phyloP scores from a whole-genome alignment of 2,329 filamentous ascomycete species.

The Colletotrichum liaoningense region DNA sequence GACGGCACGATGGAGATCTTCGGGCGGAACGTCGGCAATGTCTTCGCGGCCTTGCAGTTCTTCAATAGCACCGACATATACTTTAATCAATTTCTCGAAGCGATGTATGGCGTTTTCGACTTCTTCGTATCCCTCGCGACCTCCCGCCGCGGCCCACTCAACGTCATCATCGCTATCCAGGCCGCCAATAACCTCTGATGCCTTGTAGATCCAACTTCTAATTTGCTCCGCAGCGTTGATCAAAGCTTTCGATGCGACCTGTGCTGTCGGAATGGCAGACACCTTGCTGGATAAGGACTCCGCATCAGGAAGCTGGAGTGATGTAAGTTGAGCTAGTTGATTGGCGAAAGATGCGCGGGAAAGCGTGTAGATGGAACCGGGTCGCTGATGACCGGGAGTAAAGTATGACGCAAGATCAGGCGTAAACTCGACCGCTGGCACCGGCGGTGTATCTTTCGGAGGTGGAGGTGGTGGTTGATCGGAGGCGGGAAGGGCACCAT shows the following conservation, averaged over 20 bases:
- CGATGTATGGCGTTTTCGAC: constrained; percentile 80
- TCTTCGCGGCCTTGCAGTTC: constrained; percentile 84
- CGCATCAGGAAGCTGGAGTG: constrained; percentile 88
- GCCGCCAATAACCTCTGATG: constrained; percentile 86
- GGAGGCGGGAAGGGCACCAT: constrained; percentile 52
- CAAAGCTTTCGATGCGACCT: constrained; percentile 84
- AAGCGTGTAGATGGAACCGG: constrained; percentile 93
- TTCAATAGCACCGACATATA: constrained; percentile 95
- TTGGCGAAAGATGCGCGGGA: constrained; percentile 93
- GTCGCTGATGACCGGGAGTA: constrained; percentile 73
- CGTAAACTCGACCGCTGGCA: constrained; percentile 55
- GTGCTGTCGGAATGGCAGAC: constrained; percentile 84
- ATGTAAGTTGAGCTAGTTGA: constrained; percentile 91
- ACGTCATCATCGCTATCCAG: constrained; percentile 97
- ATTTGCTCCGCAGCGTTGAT: constrained; percentile 93
- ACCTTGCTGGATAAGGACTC: constrained; percentile 86
- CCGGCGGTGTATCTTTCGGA: constrained; percentile 61
- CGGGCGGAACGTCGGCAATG: constrained; percentile 75
- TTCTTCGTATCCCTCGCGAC: constrained; percentile 81
- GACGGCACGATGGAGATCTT: constrained; percentile 81
- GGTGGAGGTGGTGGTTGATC: constrained; percentile 52
- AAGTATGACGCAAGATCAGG: constrained; percentile 72
- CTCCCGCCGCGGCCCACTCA: constrained; percentile 93
- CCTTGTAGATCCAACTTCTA: constrained; percentile 91
- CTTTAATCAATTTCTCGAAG: constrained; percentile 90